Percentiles rank a stretch among this genome's conserved stretches.
Conservation (phyloP, 2,329 filamentous ascomycete genomes). For the Cylindrodendrum hubeiense region DNA sequence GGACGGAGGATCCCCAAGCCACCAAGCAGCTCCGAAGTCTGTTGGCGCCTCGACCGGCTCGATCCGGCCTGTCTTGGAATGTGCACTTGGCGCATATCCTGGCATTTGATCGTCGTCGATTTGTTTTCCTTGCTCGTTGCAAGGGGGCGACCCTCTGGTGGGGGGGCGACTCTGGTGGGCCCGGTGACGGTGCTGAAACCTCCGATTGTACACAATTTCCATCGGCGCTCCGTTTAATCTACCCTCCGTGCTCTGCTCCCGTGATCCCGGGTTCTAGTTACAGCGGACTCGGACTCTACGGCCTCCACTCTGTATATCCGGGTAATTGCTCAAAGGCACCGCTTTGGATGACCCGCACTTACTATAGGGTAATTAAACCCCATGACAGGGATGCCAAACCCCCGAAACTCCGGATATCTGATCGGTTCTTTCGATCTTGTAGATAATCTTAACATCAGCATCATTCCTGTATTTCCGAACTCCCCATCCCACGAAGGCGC, state of each 20-base stretch:
- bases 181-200: constrained; percentile 8
- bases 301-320: not conserved
- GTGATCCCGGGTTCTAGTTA: not conserved
- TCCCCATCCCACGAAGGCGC: no score
- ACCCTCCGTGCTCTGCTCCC: not conserved
- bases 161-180: not conserved
- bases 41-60: constrained; percentile 3
- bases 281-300: not conserved
- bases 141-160: no score
- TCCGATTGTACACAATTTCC: not conserved
- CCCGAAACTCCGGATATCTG: not conserved
- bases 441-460: not conserved
- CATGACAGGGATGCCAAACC: not conserved
- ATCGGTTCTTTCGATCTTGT: not conserved
- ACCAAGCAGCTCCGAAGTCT: constrained; percentile 14
- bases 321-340: not conserved
- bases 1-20: constrained; percentile 10
- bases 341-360: not conserved
- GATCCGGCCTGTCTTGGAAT: constrained; percentile 12
- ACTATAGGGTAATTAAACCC: not conserved
- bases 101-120: constrained; percentile 14
- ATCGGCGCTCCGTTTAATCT: constrained; percentile 2
- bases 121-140: not conserved
- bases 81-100: constrained; percentile 11
- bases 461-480: not conserved